phyloP scores from a whole-genome alignment of 169 alveolate genomes.

The Amoebophrya sp. region DNA sequence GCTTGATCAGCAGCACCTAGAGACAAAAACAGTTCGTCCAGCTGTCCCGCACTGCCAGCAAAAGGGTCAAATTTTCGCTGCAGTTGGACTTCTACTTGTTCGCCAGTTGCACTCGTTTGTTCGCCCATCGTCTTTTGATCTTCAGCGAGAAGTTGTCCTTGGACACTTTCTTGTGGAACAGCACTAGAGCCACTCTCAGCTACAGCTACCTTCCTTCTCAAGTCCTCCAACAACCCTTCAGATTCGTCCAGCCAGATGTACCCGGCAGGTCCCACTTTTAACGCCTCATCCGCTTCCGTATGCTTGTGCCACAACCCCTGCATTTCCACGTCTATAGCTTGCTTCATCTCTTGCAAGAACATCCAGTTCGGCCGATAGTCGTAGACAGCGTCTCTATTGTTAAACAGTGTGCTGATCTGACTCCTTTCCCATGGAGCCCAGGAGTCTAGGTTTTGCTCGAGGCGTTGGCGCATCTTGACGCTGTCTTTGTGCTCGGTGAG shows the following conservation, averaged over 20 bases:
- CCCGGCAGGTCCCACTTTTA: background rate
- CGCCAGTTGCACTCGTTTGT: background rate
- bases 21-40: background rate
- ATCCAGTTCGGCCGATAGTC: background rate
- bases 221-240: background rate
- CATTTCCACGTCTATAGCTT: background rate
- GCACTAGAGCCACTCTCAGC: background rate
- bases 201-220: background rate
- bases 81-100: background rate
- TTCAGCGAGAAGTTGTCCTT: too few species aligned
- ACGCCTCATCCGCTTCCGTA: background rate
- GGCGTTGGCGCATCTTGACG: background rate
- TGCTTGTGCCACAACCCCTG: background rate
- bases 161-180: background rate
- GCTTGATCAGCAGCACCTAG: too few species aligned
- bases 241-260: background rate
- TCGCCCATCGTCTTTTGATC: too few species aligned
- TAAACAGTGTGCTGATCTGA: background rate
- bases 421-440: background rate
- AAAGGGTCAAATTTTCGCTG: background rate
- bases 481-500: constrained; percentile 8
- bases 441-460: background rate
- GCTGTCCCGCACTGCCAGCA: background rate
- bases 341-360: background rate
- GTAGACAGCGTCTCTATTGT: background rate